Evolutionary conservation across 2,329 filamentous ascomycete species (phyloP).

Genomic region (Epichloe aotearoae): DNA sequence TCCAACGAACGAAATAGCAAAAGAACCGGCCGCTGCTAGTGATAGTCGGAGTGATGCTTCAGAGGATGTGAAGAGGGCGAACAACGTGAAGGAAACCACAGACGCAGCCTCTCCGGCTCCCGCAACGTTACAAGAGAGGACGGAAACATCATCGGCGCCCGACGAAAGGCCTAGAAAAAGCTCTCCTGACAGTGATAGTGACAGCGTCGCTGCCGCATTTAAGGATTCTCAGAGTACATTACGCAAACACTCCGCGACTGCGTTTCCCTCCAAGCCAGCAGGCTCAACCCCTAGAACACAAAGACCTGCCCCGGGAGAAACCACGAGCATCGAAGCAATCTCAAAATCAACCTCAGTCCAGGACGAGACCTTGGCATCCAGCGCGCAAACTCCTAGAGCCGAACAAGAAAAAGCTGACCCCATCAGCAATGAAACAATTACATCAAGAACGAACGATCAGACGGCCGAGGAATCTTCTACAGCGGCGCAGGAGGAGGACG

Average conservation of each 20-base stretch:
- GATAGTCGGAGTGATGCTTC: not conserved
- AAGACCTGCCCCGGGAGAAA: not conserved
- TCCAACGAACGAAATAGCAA: constrained; percentile 12
- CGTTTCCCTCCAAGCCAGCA: not conserved
- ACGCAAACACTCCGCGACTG: not conserved
- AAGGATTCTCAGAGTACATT: constrained; percentile 21
- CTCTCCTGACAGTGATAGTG: constrained; percentile 11
- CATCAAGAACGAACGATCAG: not conserved
- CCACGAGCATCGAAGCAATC: not conserved
- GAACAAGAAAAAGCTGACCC: not conserved
- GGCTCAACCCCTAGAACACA: not conserved
- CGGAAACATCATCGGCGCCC: not conserved
- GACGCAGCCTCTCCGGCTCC: not conserved
- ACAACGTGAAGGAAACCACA: not conserved
- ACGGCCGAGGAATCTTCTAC: not conserved
- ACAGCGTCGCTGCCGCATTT: constrained; percentile 26
- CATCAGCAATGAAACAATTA: not conserved
- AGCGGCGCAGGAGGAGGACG: not conserved
- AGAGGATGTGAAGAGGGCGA: not conserved
- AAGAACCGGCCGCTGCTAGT: constrained; percentile 7
- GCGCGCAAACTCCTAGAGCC: not conserved
- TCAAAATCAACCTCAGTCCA: not conserved
- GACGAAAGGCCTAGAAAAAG: not conserved
- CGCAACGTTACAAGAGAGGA: not conserved
- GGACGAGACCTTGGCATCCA: not conserved